These are phyloP conservation scores for Silene noctiflora DNA, from an alignment of 179 eudicot species.

Conservation along the genomic window DNA sequence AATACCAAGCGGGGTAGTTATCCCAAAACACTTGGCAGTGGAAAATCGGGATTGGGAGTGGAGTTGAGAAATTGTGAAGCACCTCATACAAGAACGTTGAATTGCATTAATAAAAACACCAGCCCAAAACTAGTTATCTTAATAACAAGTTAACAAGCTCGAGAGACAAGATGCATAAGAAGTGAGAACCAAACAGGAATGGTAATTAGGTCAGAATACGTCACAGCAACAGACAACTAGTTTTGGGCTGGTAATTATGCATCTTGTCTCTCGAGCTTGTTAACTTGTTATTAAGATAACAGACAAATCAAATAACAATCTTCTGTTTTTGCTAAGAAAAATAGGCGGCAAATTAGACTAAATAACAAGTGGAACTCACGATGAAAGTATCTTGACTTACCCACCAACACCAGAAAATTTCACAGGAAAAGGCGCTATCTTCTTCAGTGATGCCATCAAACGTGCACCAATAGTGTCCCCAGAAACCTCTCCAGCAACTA, in stretches of 20 bases:
- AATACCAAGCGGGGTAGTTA: background rate
- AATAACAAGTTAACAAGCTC: background rate
- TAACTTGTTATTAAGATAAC: no score
- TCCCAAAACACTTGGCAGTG: background rate
- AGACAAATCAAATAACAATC: background rate
- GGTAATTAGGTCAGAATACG: background rate
- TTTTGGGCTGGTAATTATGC: no score
- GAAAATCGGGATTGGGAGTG: background rate
- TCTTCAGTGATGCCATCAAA: slow-evolving; percentile 68
- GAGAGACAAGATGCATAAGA: background rate
- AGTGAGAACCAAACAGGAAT: background rate
- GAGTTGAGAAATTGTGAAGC: background rate
- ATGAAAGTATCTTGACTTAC: slow-evolving; percentile 31
- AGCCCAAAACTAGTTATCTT: background rate
- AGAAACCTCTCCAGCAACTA: slow-evolving; percentile 94
- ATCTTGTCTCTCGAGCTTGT: no score
- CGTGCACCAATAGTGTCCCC: slow-evolving; percentile 86
- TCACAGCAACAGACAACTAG: background rate
- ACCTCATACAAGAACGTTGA: background rate
- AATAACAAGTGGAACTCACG: background rate
- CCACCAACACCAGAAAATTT: slow-evolving; percentile 91
- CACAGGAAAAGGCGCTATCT: slow-evolving; percentile 70
- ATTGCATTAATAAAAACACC: background rate
- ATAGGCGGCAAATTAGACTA: background rate
- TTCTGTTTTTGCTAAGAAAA: background rate